Base-by-base conservation (phyloP, 345 rosid genomes). In the Lepidium africanum region DNA sequence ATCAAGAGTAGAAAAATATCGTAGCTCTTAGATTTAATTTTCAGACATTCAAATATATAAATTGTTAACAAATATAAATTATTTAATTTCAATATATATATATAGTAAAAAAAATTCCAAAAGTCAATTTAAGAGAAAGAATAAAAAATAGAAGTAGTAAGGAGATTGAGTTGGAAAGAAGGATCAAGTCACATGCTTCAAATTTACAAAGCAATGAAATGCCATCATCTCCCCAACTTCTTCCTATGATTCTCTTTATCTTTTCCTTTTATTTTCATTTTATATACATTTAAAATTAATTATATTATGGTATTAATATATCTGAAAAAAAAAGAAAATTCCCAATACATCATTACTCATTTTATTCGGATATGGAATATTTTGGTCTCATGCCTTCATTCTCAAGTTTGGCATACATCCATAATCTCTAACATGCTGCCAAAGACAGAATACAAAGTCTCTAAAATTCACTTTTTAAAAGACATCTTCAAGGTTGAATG, bases 171-270 rank as follows among this genome's bases (percentile, higher is more conserved):
- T 62, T 69, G 78, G 65, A 75, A 75, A 75, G 78, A 63, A 14
- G 57, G 78, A 75, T 69, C 54, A 47, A 48, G 47, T 69, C 74
- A 75, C 78, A 75, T 75, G 78, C 70, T 55, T 60, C 70, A 68
- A 47, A 54, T 62, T 69, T 75, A 68, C 70, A 69, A 75, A 75
- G 74, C 60, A 75, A 75, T 55, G 5, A 63, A 48, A 75, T 62
- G 65, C 52, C 70, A 75, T 75, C 65, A 69, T 75, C 78, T 55
- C 53, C 59, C 78, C 78, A 61, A 69, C 65, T 62, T 51, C 54
- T 41, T 40, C 38, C 42, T 11, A 48, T 56, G 78, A 54, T 75
- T 55, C 78, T 63, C 74, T 48, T 63, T 68, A 61, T 68, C 64
- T 67, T 74, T 67, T 23, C 48, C 10, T 43, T 38, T 25, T 36